Evolutionary conservation across 106 monocot species (phyloP), one percentile per base, ranked within the genome.

Genomic region (Chionographis japonica): DNA sequence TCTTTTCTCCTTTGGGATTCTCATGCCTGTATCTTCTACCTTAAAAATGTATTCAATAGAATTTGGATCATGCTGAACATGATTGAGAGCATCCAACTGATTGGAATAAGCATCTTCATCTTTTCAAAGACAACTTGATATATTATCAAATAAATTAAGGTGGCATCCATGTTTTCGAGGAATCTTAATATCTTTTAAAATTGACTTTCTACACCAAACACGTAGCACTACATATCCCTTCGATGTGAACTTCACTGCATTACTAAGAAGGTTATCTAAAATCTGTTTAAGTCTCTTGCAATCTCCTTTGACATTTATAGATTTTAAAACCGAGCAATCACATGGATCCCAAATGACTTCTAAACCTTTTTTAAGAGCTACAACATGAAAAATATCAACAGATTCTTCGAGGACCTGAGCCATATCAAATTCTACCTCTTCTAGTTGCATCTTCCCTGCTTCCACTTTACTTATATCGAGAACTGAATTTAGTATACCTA

Each of bases 261-360:
- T 98, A 4, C 90, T 72, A 16, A 98, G 80, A 8, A 98, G 67
- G 65, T 98, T 93, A 36, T 90, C 89, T 3, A 98, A 51, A 37
- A 98, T 79, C 60, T 98, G 93, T 53, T 83, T 98, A 50, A 93
- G 58, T 19, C 92, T 60, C 14, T 68, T 66, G 9, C 80, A 65
- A 56, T 98, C 98, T 51, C 98, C 93, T 68, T 56, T 87, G 3
- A 93, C 90, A n/a, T 69, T 78, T 18, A 54, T 53, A 16, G 50
- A 70, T 58, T 58, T 79, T 8, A 90, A 52, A 50, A 90, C 46
- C 3, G 93, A 98, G 64, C 72, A 81, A 75, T 98, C 98, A 70
- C 90, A 93, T 17, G 98, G 98, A 71, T 98, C 98, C 93, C 92
- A 98, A 41, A 93, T 90, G 46, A 98, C 77, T 66, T 98, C 93